A percentile compares a stretch with the other conserved stretches of the same genome.
Evolutionary conservation across 345 rosid species (phyloP).

Genomic region (Pugionium dolabratum): DNA sequence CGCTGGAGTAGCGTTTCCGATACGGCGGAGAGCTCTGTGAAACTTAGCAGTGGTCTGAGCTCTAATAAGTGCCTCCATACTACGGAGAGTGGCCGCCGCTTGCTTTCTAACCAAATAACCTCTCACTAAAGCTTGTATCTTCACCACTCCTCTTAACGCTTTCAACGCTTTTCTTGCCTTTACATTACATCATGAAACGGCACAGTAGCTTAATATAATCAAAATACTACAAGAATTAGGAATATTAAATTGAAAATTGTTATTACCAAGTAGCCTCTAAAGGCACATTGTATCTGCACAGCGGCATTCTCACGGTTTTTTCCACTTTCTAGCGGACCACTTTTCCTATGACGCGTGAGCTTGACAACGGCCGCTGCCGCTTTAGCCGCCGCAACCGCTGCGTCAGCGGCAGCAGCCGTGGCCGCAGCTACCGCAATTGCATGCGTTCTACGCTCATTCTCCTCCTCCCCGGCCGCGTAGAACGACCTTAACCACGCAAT

Average conservation of each 20-base stretch:
- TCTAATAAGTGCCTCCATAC: slow-evolving; percentile 79
- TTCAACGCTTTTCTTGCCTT: slow-evolving; percentile 75
- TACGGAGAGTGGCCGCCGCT: slow-evolving; percentile 64
- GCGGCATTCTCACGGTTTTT: slow-evolving; percentile 50
- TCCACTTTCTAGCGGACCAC: slow-evolving; percentile 44
- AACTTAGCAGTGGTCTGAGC: slow-evolving; percentile 67
- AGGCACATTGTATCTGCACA: slow-evolving; percentile 63
- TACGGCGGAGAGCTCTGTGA: slow-evolving; percentile 44
- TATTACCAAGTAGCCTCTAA: slow-evolving; percentile 71
- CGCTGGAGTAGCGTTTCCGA: slow-evolving; percentile 36
- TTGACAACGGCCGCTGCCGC: slow-evolving; percentile 63
- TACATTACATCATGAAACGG: background rate
- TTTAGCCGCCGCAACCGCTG: slow-evolving; percentile 62
- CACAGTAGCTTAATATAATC: background rate
- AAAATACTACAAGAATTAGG: background rate
- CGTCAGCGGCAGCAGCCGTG: slow-evolving; percentile 74
- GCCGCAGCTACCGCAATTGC: slow-evolving; percentile 71
- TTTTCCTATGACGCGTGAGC: slow-evolving; percentile 54
- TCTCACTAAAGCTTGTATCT: slow-evolving; percentile 71
- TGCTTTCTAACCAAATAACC: slow-evolving; percentile 75
- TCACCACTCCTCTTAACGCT: slow-evolving; percentile 74
- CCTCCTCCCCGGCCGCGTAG: slow-evolving; percentile 46
- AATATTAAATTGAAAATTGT: background rate
- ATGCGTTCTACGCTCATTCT: slow-evolving; percentile 61
- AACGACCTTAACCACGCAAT: slow-evolving; percentile 61